Conservation (phyloP, 1,284 basidiomycete species). For the Moesziomyces sp. region DNA sequence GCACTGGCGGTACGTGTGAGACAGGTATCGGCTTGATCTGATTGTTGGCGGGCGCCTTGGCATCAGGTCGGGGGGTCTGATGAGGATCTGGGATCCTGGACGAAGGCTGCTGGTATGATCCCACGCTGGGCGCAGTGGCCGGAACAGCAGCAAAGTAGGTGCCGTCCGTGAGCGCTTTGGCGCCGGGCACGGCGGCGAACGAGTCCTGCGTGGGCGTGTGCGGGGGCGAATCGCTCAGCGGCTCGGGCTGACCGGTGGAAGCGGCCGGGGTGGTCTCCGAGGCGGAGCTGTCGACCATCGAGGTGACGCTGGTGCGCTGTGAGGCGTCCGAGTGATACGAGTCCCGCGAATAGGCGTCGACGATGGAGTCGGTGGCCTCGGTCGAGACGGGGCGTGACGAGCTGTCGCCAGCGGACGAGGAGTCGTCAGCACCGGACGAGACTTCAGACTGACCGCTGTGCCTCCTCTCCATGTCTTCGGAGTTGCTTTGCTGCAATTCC, state of each 20-base stretch:
- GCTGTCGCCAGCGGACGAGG: slow-evolving; percentile 34
- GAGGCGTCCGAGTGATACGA: slow-evolving; percentile 57
- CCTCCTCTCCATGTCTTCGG: slow-evolving; percentile 45
- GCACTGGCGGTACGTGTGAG: slow-evolving; percentile 50
- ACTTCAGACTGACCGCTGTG: slow-evolving; percentile 54
- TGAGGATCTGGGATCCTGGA: slow-evolving; percentile 5
- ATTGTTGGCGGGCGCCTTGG: slow-evolving; percentile 6
- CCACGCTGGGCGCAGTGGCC: too few relatives aligned
- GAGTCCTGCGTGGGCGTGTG: slow-evolving; percentile 52
- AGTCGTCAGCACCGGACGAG: slow-evolving; percentile 43
- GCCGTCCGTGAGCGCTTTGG: slow-evolving; percentile 7
- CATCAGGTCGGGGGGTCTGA: slow-evolving; percentile 16
- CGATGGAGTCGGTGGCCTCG: slow-evolving; percentile 56
- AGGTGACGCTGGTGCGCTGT: slow-evolving; percentile 57
- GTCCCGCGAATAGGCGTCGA: slow-evolving; percentile 57
- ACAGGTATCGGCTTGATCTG: slow-evolving; percentile 51
- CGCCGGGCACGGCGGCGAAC: slow-evolving; percentile 1
- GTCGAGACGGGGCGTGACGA: slow-evolving; percentile 52
- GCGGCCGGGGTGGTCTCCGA: slow-evolving; percentile 15
- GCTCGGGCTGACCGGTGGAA: background rate
- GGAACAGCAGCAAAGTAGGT: background rate
- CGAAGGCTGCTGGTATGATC: background rate
- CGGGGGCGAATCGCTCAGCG: slow-evolving; percentile 30
- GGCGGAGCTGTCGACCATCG: slow-evolving; percentile 32
- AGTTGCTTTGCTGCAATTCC: slow-evolving; percentile 31